Evolutionary conservation across 257 asterid species (phyloP).

Genomic region (Gentiana straminea): DNA sequence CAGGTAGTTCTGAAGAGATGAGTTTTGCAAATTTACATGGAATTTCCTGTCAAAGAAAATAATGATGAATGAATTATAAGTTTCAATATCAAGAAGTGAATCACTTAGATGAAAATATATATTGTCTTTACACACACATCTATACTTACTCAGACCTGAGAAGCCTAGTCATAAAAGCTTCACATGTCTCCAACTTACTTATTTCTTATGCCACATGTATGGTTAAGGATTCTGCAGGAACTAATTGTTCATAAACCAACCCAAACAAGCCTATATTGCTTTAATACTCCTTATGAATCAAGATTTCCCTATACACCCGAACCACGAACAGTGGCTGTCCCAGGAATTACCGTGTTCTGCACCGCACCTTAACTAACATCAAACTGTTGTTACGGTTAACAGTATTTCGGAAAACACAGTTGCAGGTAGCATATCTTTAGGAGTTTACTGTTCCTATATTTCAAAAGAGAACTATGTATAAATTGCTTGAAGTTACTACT

Average conservation of each 20-base stretch:
- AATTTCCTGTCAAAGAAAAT: constrained; percentile 38
- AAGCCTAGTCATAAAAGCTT: not conserved
- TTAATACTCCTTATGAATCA: no score
- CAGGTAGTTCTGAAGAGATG: constrained; percentile 27
- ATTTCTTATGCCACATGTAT: not conserved
- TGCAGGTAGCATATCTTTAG: no score
- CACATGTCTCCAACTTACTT: not conserved
- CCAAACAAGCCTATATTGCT: no score
- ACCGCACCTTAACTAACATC: not conserved
- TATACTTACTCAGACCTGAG: not conserved
- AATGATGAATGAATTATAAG: not conserved
- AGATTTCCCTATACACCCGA: not conserved
- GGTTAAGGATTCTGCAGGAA: not conserved
- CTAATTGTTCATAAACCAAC: not conserved
- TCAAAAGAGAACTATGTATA: no score
- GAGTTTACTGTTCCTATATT: no score
- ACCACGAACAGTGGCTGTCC: not conserved
- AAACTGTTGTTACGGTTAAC: not conserved
- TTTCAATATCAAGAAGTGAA: constrained; percentile 2
- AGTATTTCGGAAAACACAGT: no score
- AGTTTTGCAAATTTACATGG: constrained; percentile 47
- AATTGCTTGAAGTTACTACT: no score
- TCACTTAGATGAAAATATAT: constrained; percentile 7
- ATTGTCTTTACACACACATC: not conserved
- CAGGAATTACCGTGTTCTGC: not conserved